Conservation (phyloP, 371 early-diverging fungal genomes). For the Rhizopus stolonifer region DNA sequence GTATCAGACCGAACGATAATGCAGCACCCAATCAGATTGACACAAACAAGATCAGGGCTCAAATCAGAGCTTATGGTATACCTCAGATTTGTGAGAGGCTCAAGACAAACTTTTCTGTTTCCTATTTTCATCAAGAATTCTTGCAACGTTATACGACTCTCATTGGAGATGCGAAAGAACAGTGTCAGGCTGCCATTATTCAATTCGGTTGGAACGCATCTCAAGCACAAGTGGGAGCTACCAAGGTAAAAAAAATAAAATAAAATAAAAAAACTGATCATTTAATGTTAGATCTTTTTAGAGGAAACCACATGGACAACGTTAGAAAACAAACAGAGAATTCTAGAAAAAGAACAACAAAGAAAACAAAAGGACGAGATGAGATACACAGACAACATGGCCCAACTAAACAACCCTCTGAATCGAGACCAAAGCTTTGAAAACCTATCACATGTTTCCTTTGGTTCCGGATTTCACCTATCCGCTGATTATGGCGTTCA, state of each 20-base stretch:
- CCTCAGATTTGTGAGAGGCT: conserved; percentile 39
- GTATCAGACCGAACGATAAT: conserved; percentile 74
- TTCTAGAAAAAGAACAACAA: conserved; percentile 37
- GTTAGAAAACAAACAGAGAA: conserved; percentile 59
- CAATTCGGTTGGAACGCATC: conserved; percentile 64
- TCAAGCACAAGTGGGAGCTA: conserved; percentile 73
- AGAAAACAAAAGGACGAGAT: conserved; percentile 29
- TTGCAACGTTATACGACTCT: conserved; percentile 54
- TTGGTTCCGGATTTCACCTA: conserved; percentile 19
- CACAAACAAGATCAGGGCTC: conserved; percentile 56
- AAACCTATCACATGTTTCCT: conserved; percentile 33
- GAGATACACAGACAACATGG: conserved; percentile 22
- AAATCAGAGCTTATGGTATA: conserved; percentile 62
- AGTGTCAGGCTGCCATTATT: conserved; percentile 62
- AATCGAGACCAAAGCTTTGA: conserved; percentile 33
- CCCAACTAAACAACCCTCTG: conserved; percentile 12
- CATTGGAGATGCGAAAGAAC: conserved; percentile 23
- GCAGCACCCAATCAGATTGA: conserved; percentile 64
- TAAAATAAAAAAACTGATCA: background rate
- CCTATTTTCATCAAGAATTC: conserved; percentile 46
- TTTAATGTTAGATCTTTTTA: conserved; percentile 53
- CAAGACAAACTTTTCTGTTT: conserved; percentile 53
- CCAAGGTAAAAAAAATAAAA: conserved; percentile 37
- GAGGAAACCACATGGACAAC: conserved; percentile 67
- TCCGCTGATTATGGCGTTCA: too few relatives aligned